Evolutionary conservation across 768 basidiomycete species (phyloP).

Genomic region (Glaciozyma martinii): DNA sequence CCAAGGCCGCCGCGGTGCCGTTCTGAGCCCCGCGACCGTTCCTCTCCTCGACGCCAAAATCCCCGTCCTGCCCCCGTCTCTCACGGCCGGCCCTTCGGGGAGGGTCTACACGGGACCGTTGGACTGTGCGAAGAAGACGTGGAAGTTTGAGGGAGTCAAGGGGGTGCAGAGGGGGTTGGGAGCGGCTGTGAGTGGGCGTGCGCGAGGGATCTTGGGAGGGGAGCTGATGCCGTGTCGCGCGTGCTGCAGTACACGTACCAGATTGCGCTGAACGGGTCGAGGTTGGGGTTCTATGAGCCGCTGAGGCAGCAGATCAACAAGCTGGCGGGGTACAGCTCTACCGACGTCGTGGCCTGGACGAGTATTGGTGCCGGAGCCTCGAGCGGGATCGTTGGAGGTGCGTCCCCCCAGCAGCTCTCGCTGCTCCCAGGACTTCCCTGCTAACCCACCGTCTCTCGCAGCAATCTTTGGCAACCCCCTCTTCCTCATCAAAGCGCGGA

Average conservation of each 20-base stretch:
- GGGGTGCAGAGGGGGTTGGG: slow-evolving; percentile 83
- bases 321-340: slow-evolving; percentile 52
- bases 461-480: slow-evolving; percentile 68
- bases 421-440: neutral
- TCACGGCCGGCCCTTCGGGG: slow-evolving; percentile 19
- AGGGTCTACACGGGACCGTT: slow-evolving; percentile 84
- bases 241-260: slow-evolving; percentile 55
- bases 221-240: neutral
- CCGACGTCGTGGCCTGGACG: slow-evolving; percentile 62
- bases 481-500: slow-evolving; percentile 73
- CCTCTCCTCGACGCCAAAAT: slow-evolving; percentile 41
- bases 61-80: neutral
- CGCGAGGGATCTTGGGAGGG: neutral
- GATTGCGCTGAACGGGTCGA: slow-evolving; percentile 45
- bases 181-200: slow-evolving; percentile 59
- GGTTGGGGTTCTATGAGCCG: slow-evolving; percentile 85
- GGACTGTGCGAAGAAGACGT: slow-evolving; percentile 55
- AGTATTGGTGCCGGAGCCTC: slow-evolving; percentile 77
- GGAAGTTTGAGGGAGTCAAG: slow-evolving; percentile 32
- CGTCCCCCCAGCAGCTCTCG: slow-evolving; percentile 20
- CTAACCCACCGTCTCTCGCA: neutral
- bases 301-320: slow-evolving; percentile 64
- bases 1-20: slow-evolving; percentile 46
- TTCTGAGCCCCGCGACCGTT: neutral
- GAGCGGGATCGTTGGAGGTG: slow-evolving; percentile 86